phyloP scores from a whole-genome alignment of 345 rosid genomes.

The rapeseed (Brassica napus) region Da-Ae NC_063449.1:42541501-42542000 shows the following conservation, averaged over 20 bases:
- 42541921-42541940: conserved; percentile 76
- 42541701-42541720: conserved; percentile 16
- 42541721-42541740: conserved; percentile 30
- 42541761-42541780: conserved; percentile 35
- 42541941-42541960: conserved; percentile 90
- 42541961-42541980: conserved; percentile 71
- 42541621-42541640: conserved; percentile 13
- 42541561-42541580: not conserved
- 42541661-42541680: not conserved
- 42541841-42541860: not conserved
- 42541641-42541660: conserved; percentile 13
- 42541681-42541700: conserved; percentile 17
- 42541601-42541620: not conserved
- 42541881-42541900: no score
- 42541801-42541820: conserved; percentile 15
- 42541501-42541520: conserved; percentile 82
- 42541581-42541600: not conserved
- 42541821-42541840: conserved; percentile 2
- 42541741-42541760: conserved; percentile 15
- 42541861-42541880: no score
- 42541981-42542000: conserved; percentile 7
- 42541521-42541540: not conserved
- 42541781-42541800: conserved; percentile 28
- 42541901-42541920: conserved; percentile 52
- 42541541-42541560: not conserved